Percentiles rank a stretch among this genome's conserved stretches.
Conservation (phyloP, 345 rosid genomes). For the Anacardium occidentale region DNA sequence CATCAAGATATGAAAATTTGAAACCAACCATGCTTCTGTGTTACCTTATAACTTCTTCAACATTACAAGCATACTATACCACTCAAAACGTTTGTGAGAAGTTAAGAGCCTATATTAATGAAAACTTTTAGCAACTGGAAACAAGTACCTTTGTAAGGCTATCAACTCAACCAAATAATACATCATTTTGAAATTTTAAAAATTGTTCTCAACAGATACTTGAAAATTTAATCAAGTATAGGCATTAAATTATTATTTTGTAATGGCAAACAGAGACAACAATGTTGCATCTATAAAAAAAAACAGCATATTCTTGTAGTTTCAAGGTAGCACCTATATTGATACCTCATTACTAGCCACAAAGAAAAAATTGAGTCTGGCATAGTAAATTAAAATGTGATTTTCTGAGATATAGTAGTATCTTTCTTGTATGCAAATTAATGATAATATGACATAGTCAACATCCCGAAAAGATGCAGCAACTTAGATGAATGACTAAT, state of each 20-base stretch:
- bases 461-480: conserved; percentile 22
- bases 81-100: not conserved
- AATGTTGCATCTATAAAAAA: not conserved
- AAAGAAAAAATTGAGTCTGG: not conserved
- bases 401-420: not conserved
- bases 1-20: conserved; percentile 2
- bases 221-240: not conserved
- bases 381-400: not conserved
- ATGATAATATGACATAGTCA: conserved; percentile 19
- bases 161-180: not conserved
- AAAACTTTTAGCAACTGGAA: not conserved
- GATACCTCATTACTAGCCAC: not conserved
- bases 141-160: not conserved
- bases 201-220: not conserved
- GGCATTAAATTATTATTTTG: not conserved
- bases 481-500: conserved; percentile 20
- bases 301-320: too few relatives aligned
- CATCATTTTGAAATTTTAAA: not conserved
- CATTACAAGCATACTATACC: not conserved
- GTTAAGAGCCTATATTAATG: not conserved
- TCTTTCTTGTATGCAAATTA: not conserved
- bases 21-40: not conserved
- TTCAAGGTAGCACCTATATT: not conserved
- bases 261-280: not conserved
- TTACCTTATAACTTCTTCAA: not conserved